These are phyloP conservation scores for Diaporthe vexans DNA, from an alignment of 2,329 filamentous ascomycete species.

Conservation along the genomic window DNA sequence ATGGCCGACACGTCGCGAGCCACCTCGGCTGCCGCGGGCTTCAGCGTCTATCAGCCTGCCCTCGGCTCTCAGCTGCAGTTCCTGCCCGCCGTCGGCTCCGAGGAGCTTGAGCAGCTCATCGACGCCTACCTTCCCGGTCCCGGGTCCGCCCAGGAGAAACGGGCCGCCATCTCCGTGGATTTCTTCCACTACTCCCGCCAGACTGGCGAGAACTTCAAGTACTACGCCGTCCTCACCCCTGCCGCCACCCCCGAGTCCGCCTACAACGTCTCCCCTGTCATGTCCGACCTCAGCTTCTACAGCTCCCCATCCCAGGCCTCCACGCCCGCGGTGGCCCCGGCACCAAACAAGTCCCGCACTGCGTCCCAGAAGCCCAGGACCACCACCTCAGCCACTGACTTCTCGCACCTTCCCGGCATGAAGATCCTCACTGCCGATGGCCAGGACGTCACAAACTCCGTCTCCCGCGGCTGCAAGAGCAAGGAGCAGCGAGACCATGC, in stretches of 20 bases:
- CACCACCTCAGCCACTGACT: constrained; percentile 53
- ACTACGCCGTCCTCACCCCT: constrained; percentile 66
- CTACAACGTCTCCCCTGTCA: constrained; percentile 64
- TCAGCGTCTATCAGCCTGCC: constrained; percentile 72
- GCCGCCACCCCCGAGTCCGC: constrained; percentile 58
- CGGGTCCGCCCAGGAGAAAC: constrained; percentile 70
- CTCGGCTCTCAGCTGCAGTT: constrained; percentile 73
- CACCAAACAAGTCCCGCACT: constrained; percentile 45
- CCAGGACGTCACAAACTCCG: constrained; percentile 72
- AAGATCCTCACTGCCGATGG: constrained; percentile 77
- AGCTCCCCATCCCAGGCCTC: constrained; percentile 46
- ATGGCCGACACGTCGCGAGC: constrained; percentile 56
- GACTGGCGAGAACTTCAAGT: constrained; percentile 72
- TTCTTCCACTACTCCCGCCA: constrained; percentile 68
- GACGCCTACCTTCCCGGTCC: constrained; percentile 69
- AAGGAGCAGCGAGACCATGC: constrained; percentile 78
- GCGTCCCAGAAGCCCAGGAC: constrained; percentile 49
- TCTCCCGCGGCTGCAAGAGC: constrained; percentile 74
- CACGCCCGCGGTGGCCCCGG: constrained; percentile 34
- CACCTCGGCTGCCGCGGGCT: constrained; percentile 59
- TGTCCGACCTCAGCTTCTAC: constrained; percentile 63
- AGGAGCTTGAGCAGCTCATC: constrained; percentile 73
- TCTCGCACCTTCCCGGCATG: constrained; percentile 72
- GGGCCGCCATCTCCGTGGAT: constrained; percentile 69
- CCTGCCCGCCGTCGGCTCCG: constrained; percentile 73